These are phyloP conservation scores for Aspergillus indologenus DNA, from an alignment of 495 filamentous ascomycete species.

Conservation along the genomic window DNA sequence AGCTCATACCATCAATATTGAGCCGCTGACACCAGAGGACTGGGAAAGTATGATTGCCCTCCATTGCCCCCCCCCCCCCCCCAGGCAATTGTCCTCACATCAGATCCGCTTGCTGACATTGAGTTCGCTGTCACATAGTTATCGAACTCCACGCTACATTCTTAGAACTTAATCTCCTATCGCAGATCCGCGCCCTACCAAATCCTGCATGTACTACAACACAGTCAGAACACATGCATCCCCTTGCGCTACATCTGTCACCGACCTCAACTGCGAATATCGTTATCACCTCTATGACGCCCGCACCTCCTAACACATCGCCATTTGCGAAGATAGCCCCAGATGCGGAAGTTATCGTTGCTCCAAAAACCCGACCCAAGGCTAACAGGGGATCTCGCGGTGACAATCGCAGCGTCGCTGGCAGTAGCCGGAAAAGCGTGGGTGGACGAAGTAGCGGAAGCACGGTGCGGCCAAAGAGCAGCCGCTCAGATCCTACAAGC, in stretches of 20 bases:
- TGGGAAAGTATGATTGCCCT: constrained; percentile 69
- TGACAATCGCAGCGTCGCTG: constrained; percentile 70
- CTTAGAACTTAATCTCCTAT: constrained; percentile 86
- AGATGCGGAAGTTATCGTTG: constrained; percentile 94
- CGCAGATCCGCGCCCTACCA: constrained; percentile 88
- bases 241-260: constrained; percentile 87
- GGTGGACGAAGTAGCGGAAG: constrained; percentile 68
- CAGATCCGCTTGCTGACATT: constrained; percentile 8
- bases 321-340: constrained; percentile 89
- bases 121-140: constrained; percentile 42
- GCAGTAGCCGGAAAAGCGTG: constrained; percentile 64
- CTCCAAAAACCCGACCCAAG: constrained; percentile 76
- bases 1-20: constrained; percentile 90
- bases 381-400: constrained; percentile 50
- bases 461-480: constrained; percentile 59
- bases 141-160: constrained; percentile 96
- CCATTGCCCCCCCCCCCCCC: neutral
- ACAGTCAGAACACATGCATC: constrained; percentile 58
- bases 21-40: constrained; percentile 89
- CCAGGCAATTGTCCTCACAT: neutral
- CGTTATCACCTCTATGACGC: constrained; percentile 72
- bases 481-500: constrained; percentile 54
- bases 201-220: constrained; percentile 65
- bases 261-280: constrained; percentile 95
- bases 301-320: constrained; percentile 62